Percentiles rank a stretch among this genome's conserved stretches.
These are phyloP conservation scores for Citrus hindsii DNA, from an alignment of 345 rosid genomes.

Conservation along the genomic window DNA sequence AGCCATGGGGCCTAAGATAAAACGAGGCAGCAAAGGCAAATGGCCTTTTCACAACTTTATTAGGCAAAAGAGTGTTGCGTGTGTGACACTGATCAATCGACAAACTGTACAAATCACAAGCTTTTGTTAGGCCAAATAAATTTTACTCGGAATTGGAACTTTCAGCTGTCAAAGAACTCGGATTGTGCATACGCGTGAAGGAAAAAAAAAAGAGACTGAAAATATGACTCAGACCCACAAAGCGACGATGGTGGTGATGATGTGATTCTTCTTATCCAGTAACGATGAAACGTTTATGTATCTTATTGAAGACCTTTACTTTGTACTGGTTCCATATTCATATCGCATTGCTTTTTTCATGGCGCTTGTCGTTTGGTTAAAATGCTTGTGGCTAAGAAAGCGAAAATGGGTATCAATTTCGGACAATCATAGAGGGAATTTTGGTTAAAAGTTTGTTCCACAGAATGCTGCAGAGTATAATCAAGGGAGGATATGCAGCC, in stretches of 20 bases:
- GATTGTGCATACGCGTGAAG: not conserved
- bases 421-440: slow-evolving; percentile 28
- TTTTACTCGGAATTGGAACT: not conserved
- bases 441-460: slow-evolving; percentile 17
- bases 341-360: not conserved
- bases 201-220: not conserved
- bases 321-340: slow-evolving; percentile 5
- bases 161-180: not conserved
- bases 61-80: not conserved
- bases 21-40: slow-evolving; percentile 13
- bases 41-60: slow-evolving; percentile 4
- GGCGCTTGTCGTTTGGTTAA: slow-evolving; percentile 10
- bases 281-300: slow-evolving; percentile 25
- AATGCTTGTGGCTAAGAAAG: slow-evolving; percentile 2
- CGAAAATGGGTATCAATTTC: slow-evolving; percentile 22
- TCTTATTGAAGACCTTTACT: slow-evolving; percentile 23
- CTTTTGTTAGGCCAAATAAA: not conserved
- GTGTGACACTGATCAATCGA: slow-evolving; percentile 5
- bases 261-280: slow-evolving; percentile 34
- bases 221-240: slow-evolving; percentile 14
- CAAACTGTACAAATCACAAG: slow-evolving; percentile 16
- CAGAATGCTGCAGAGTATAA: not conserved
- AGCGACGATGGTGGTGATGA: slow-evolving; percentile 1
- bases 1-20: slow-evolving; percentile 16
- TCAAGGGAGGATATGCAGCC: not conserved